Conservation (phyloP, 2,329 filamentous ascomycete genomes). For the Acephala macrosclerotiorum region DNA sequence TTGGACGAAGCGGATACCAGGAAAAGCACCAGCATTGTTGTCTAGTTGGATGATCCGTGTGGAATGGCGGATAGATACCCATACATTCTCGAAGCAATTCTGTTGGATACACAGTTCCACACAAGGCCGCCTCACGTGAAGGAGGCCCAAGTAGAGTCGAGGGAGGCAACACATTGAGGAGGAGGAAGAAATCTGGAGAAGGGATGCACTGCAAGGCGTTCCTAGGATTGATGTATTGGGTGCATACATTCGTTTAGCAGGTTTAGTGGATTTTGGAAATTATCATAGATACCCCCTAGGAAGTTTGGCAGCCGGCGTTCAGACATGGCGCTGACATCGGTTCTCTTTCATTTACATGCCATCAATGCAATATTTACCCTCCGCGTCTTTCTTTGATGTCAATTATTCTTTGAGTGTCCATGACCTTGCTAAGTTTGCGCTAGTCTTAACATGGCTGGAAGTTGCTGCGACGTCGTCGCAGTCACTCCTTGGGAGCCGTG, state of each 20-base stretch:
- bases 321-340: slow-evolving; percentile 7
- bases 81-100: slow-evolving; percentile 1
- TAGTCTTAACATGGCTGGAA: too few species aligned
- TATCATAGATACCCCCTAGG: slow-evolving; percentile 32
- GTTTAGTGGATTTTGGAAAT: slow-evolving; percentile 27
- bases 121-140: not conserved
- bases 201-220: slow-evolving; percentile 28
- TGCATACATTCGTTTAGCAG: slow-evolving; percentile 25
- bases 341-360: slow-evolving; percentile 13
- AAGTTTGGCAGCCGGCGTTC: slow-evolving; percentile 11
- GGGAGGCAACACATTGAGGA: not conserved
- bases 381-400: not conserved
- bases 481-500: too few species aligned
- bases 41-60: slow-evolving; percentile 46
- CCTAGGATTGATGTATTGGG: slow-evolving; percentile 17
- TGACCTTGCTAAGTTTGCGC: not conserved
- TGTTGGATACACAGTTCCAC: not conserved
- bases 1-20: slow-evolving; percentile 77
- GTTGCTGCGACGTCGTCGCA: too few species aligned
- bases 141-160: not conserved
- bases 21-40: slow-evolving; percentile 68
- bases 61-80: not conserved
- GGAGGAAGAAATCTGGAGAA: slow-evolving; percentile 1
- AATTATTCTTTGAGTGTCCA: not conserved
- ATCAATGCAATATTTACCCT: slow-evolving; percentile 1